Percentiles rank a stretch among this genome's conserved stretches.
phyloP scores from a whole-genome alignment of 306 rosid genomes.

The Cotoneaster glaucophyllus region DNA sequence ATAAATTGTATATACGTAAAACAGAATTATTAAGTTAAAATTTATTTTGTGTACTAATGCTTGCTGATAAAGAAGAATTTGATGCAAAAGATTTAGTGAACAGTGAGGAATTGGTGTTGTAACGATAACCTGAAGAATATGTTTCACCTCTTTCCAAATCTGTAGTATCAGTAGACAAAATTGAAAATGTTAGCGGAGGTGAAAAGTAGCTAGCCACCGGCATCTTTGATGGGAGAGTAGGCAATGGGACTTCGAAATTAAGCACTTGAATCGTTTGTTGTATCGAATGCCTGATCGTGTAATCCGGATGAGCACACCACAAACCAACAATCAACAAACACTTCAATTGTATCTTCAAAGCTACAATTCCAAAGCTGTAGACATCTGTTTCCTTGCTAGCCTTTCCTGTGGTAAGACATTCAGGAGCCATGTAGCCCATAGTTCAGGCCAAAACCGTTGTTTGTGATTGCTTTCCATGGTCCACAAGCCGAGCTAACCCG shows the following conservation, averaged over 20 bases:
- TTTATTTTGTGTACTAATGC: background rate
- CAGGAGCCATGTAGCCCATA: constrained; percentile 31
- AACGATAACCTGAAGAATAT: background rate
- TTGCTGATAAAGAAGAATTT: background rate
- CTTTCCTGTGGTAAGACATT: constrained; percentile 17
- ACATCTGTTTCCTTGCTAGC: constrained; percentile 28
- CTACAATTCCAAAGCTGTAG: constrained; percentile 23
- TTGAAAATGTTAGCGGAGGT: no score
- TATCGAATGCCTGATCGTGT: no score
- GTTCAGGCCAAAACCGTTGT: constrained; percentile 14
- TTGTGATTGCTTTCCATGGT: constrained; percentile 16
- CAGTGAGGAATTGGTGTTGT: background rate
- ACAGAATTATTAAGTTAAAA: background rate
- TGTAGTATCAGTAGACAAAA: background rate
- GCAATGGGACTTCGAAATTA: background rate
- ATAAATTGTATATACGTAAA: background rate
- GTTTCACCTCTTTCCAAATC: background rate
- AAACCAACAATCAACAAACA: no score
- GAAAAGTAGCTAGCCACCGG: background rate
- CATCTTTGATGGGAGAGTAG: background rate
- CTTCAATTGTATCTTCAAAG: constrained; percentile 14
- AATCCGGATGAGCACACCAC: no score
- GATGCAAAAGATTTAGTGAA: background rate
- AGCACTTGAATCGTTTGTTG: no score
- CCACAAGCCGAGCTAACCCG: constrained; percentile 24